Percentiles rank a stretch among this genome's conserved stretches.
Conservation (phyloP, 441 rosid species). For the Bocquillonia castaneifolia region DNA sequence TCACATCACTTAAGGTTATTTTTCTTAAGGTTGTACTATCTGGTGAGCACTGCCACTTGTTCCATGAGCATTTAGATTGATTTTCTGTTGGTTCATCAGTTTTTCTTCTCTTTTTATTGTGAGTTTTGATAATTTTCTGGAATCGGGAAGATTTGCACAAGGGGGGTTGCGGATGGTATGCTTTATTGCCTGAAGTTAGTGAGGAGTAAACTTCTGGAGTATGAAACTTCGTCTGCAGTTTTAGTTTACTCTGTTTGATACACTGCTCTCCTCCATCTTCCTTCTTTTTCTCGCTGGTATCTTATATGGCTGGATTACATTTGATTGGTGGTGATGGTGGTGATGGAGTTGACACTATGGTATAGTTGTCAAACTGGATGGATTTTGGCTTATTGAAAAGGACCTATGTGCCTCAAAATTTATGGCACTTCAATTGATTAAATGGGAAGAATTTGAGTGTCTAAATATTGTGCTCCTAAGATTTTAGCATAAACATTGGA, state of each 20-base stretch:
- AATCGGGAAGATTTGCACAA: neutral
- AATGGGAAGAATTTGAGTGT: slow-evolving; percentile 10
- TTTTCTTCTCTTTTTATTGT: neutral
- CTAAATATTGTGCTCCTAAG: neutral
- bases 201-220: slow-evolving; percentile 11
- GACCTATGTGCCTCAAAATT: neutral
- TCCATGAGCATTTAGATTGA: slow-evolving; percentile 8
- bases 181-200: slow-evolving; percentile 6
- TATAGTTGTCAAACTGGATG: neutral
- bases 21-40: neutral
- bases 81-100: neutral
- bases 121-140: neutral
- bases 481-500: slow-evolving; percentile 12
- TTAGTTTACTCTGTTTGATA: neutral
- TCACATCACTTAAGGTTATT: neutral
- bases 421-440: slow-evolving; percentile 9
- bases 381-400: slow-evolving; percentile 4
- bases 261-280: neutral
- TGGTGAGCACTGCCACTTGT: neutral
- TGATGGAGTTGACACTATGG: slow-evolving; percentile 1
- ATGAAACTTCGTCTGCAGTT: neutral
- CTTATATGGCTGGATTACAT: slow-evolving; percentile 3
- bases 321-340: slow-evolving; percentile 3
- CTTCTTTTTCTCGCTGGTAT: neutral
- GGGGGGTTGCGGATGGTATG: neutral